These are phyloP conservation scores for Orbilia quercus DNA, from an alignment of 2,329 filamentous ascomycete genomes.

Conservation along the genomic window DNA sequence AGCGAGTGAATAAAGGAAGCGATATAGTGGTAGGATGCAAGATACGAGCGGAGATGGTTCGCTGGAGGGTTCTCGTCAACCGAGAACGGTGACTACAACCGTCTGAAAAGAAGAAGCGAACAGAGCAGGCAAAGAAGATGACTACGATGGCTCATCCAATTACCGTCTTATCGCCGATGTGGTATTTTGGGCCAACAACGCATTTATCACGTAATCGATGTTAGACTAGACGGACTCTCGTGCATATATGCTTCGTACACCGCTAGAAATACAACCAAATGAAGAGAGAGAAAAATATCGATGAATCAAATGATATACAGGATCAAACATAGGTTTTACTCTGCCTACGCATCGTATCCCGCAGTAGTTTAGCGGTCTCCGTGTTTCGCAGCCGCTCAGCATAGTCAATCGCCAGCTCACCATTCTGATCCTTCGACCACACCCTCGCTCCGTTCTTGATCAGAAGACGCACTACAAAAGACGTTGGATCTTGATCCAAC, in stretches of 20 bases:
- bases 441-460: slow-evolving; percentile 9
- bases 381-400: slow-evolving; percentile 10
- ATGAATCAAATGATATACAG: not conserved
- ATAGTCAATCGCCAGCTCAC: slow-evolving; percentile 24
- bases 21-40: slow-evolving; percentile 3
- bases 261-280: not conserved
- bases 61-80: slow-evolving; percentile 48
- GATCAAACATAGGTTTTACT: not conserved
- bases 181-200: slow-evolving; percentile 29
- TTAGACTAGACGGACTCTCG: no score
- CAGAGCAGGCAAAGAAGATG: slow-evolving; percentile 33
- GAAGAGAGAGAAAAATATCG: not conserved
- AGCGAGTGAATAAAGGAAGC: not conserved
- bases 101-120: slow-evolving; percentile 32
- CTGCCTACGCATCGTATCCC: not conserved
- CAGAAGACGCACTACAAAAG: not conserved
- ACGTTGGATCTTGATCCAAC: not conserved
- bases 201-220: not conserved
- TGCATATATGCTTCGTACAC: no score
- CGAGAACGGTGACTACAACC: slow-evolving; percentile 57
- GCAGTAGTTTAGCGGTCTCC: not conserved
- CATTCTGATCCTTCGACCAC: slow-evolving; percentile 28
- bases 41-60: not conserved
- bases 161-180: slow-evolving; percentile 25
- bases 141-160: slow-evolving; percentile 10